These are phyloP conservation scores for Colletotrichum chlorophyti DNA, from an alignment of 2,329 filamentous ascomycete genomes.

Conservation along the genomic window DNA sequence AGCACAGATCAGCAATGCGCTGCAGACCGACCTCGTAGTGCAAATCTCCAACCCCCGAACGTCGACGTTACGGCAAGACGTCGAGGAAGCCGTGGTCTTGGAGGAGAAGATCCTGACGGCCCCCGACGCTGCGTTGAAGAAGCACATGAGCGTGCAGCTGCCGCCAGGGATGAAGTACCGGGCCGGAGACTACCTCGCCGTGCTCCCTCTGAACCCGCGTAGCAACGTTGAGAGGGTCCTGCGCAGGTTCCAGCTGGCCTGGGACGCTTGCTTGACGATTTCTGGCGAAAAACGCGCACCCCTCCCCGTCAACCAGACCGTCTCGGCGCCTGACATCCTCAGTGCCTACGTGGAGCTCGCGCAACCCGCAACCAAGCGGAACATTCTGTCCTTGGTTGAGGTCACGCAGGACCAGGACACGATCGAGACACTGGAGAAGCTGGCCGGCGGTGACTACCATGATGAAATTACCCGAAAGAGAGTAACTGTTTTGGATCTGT, in stretches of 20 bases:
- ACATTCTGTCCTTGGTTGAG: conserved; percentile 32
- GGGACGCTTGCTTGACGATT: conserved; percentile 72
- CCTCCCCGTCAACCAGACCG: conserved; percentile 60
- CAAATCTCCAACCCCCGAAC: conserved; percentile 61
- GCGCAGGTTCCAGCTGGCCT: conserved; percentile 69
- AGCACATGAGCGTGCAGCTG: conserved; percentile 71
- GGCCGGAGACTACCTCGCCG: conserved; percentile 78
- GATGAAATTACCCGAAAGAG: conserved; percentile 54
- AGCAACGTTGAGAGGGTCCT: conserved; percentile 68
- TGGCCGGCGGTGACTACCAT: conserved; percentile 46
- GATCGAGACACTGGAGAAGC: conserved; percentile 40
- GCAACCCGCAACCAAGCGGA: conserved; percentile 74
- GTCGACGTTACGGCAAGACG: conserved; percentile 64
- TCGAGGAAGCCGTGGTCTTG: conserved; percentile 64
- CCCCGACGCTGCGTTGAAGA: conserved; percentile 61
- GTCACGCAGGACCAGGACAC: conserved; percentile 39
- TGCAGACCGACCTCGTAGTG: conserved; percentile 46
- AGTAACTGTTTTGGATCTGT: conserved; percentile 64
- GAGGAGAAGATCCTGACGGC: conserved; percentile 57
- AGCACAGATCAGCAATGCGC: conserved; percentile 34
- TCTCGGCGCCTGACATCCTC: conserved; percentile 70
- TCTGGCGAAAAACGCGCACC: conserved; percentile 55
- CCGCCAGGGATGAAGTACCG: conserved; percentile 71
- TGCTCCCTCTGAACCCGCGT: conserved; percentile 74
- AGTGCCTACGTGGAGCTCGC: conserved; percentile 76